Conservation (phyloP, 305 asterid species). For the Fraxinus latifolia region DNA sequence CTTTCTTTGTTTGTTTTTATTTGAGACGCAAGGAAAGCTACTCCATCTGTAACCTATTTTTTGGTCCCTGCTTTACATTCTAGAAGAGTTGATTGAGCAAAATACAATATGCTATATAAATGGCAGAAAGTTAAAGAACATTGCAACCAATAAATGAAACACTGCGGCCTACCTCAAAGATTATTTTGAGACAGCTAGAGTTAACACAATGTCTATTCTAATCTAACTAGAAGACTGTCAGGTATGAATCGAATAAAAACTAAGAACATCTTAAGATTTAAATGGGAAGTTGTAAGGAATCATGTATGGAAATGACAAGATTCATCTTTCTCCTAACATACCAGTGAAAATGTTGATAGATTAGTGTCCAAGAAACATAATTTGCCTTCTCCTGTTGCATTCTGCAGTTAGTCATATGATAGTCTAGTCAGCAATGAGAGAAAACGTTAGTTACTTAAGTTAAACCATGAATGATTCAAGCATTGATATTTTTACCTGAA, state of each 20-base stretch:
- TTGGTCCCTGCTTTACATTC: background rate
- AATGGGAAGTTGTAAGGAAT: background rate
- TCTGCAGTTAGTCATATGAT: slow-evolving; percentile 41
- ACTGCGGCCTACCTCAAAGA: background rate
- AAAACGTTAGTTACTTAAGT: background rate
- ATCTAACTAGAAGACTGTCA: background rate
- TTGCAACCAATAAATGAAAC: background rate
- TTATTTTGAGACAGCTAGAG: background rate
- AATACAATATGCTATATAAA: background rate
- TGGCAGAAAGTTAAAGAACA: background rate
- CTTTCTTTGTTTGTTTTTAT: background rate
- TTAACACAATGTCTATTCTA: background rate
- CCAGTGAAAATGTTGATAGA: slow-evolving; percentile 51
- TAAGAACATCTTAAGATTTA: background rate
- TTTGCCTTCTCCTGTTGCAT: slow-evolving; percentile 37
- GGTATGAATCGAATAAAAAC: background rate
- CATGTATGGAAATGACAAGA: background rate
- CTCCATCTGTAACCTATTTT: background rate
- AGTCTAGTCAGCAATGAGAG: background rate
- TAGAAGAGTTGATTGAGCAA: background rate
- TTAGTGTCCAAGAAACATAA: slow-evolving; percentile 36
- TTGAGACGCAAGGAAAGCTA: background rate
- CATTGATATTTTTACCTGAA: slow-evolving; percentile 30
- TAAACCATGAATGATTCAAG: background rate
- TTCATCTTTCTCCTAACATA: slow-evolving; percentile 24